Percentiles rank a stretch among this genome's conserved stretches.
These are phyloP conservation scores for Pezicula carpinea DNA, from an alignment of 2,329 filamentous ascomycete genomes.

Conservation along the genomic window DNA sequence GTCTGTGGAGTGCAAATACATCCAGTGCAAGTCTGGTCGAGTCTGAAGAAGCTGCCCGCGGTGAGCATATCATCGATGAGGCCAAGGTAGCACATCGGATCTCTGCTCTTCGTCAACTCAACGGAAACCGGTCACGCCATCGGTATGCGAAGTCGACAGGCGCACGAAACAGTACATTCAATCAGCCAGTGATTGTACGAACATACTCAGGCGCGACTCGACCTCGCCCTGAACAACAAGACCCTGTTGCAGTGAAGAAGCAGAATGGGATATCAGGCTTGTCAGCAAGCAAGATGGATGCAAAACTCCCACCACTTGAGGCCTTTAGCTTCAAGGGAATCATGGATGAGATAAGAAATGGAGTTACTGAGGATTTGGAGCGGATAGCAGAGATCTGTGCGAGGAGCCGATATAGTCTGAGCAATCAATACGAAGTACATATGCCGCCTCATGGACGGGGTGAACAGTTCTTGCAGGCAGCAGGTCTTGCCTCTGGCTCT, in stretches of 20 bases:
- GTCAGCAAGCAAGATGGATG: conserved; percentile 21
- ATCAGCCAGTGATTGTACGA: conserved; percentile 61
- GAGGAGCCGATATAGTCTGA: conserved; percentile 58
- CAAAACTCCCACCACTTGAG: conserved; percentile 55
- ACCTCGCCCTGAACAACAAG: conserved; percentile 26
- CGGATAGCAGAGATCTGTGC: conserved; percentile 65
- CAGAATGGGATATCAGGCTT: conserved; percentile 18
- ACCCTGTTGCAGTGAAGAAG: conserved; percentile 23
- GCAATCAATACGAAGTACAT: conserved; percentile 64
- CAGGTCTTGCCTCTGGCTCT: conserved; percentile 16
- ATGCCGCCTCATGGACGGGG: conserved; percentile 58
- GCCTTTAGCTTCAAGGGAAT: conserved; percentile 63
- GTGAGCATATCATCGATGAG: conserved; percentile 42
- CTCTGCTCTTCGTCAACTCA: conserved; percentile 56
- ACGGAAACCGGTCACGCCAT: conserved; percentile 34
- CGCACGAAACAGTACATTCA: conserved; percentile 52
- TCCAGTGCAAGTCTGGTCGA: conserved; percentile 28
- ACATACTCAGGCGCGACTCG: conserved; percentile 51
- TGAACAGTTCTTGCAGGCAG: conserved; percentile 36
- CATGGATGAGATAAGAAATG: conserved; percentile 48
- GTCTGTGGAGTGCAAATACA: conserved; percentile 26
- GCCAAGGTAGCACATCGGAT: conserved; percentile 51
- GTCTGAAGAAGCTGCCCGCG: conserved; percentile 28
- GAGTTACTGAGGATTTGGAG: conserved; percentile 54
- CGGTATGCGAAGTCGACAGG: conserved; percentile 52